A percentile compares a stretch with the other conserved stretches of the same genome.
These are phyloP conservation scores for Carex parvula DNA, from an alignment of 176 grass and related monocot genomes.

Conservation along the genomic window DNA sequence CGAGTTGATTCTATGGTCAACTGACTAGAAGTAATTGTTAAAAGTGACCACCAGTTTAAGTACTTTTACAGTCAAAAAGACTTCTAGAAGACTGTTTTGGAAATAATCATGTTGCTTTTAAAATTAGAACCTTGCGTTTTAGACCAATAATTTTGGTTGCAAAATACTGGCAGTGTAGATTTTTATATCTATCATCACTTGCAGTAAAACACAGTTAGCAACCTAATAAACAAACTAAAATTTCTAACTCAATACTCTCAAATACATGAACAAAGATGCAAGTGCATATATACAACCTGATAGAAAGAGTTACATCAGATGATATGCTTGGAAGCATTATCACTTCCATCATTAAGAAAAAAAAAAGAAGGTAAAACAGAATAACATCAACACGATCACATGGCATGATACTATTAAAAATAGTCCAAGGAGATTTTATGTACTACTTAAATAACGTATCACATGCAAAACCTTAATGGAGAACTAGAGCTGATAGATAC, in stretches of 20 bases:
- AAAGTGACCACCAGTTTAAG: not conserved
- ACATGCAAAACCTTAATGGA: constrained; percentile 25
- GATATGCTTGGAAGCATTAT: not conserved
- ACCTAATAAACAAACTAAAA: not conserved
- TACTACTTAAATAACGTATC: constrained; percentile 24
- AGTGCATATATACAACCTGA: constrained; percentile 4
- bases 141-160: not conserved
- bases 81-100: not conserved
- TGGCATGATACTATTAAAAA: constrained; percentile 21
- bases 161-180: not conserved
- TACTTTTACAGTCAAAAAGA: not conserved
- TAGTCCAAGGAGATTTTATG: constrained; percentile 26
- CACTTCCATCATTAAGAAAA: not conserved
- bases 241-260: not conserved
- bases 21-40: not conserved
- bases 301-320: not conserved
- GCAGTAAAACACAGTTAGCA: not conserved
- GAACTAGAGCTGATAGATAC: constrained; percentile 13
- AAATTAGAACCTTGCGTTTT: not conserved
- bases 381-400: constrained; percentile 13
- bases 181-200: not conserved
- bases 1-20: not conserved
- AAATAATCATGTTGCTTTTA: not conserved
- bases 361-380: not conserved
- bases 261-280: constrained; percentile 1